Base-by-base conservation (phyloP, 1,284 basidiomycete genomes). In the Ceratobasidium sp. region DNA sequence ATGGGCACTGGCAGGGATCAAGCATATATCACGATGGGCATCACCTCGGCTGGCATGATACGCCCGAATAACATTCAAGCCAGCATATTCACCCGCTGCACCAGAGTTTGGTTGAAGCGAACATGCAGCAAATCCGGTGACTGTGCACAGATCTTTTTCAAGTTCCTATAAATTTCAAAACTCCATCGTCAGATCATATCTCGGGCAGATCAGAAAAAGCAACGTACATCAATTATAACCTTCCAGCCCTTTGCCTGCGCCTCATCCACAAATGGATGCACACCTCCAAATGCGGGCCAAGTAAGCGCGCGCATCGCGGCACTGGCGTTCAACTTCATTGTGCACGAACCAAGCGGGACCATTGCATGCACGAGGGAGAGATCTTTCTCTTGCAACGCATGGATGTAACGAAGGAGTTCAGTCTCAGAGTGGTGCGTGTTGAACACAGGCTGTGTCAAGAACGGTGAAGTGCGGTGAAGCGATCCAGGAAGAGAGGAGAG, bases 81-180 rank as follows among this genome's bases (percentile, higher is more conserved):
- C 97, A 43, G 97, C 89, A 78, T 96, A 99, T 83, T 99, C 97
- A 53, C 97, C 97, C 69, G 92, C 75, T 14, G 97, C 97, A 73
- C 97, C 97, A 28, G 96, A 98, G 82, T 99, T 99, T 70, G 97
- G 97, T 81, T 99, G 97, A 39, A 99, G 85, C 3, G 95, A 97
- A 75, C 96, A 95, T 18, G 95, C 90, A 75, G 94, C 88, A 84
- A 98, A 98, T 30, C 97, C 97, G 16, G 97, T 99, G 76, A 98
- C 94, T 78, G 88, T 91, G 84, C 94, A 95, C 2, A 99, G 85
- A 82, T 98, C 95, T 18, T 85, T 82, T 80, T 97, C 94, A 62
- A 99, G 86, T 84, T 99, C 97, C 86, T 92, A 14, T 39, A 6
- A 39, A 76, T 18, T 28, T 26, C 5, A 39, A 28, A 59, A 18